phyloP scores from a whole-genome alignment of 768 basidiomycete species.

The Panus rudis region DNA sequence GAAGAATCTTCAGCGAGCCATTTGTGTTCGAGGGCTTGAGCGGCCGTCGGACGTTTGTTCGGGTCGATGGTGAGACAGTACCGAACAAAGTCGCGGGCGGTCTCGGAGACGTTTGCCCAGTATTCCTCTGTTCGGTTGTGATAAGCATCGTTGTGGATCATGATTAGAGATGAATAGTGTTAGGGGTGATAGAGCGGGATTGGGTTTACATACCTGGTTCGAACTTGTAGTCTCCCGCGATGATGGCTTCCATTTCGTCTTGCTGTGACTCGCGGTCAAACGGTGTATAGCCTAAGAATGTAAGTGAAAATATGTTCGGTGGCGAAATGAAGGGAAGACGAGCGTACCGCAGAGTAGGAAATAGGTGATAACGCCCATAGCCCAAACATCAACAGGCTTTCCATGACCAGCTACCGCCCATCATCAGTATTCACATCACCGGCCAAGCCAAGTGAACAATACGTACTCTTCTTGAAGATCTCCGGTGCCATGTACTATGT shows the following conservation, averaged over 20 bases:
- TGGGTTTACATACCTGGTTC: conserved; percentile 54
- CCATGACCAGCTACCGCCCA: conserved; percentile 67
- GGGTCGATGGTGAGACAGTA: conserved; percentile 86
- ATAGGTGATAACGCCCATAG: conserved; percentile 98
- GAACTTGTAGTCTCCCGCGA: conserved; percentile 89
- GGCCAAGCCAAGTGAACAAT: neutral
- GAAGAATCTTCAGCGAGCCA: conserved; percentile 71
- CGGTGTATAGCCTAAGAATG: conserved; percentile 73
- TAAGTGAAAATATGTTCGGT: neutral
- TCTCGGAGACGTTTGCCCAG: conserved; percentile 77
- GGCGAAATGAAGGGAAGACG: neutral
- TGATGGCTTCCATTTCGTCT: conserved; percentile 94
- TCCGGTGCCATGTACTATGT: conserved; percentile 89
- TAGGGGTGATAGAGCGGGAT: neutral
- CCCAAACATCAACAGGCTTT: conserved; percentile 95
- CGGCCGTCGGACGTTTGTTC: conserved; percentile 68
- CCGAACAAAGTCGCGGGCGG: conserved; percentile 78
- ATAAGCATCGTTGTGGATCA: neutral
- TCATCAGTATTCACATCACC: neutral
- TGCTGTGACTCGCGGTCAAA: conserved; percentile 89
- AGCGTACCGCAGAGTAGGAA: conserved; percentile 71
- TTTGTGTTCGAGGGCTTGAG: conserved; percentile 63
- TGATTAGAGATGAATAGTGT: neutral
- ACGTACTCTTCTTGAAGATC: conserved; percentile 84
- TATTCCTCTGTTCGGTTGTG: conserved; percentile 51